These are phyloP conservation scores for Trichophyton verrucosum DNA, from an alignment of 2,329 filamentous ascomycete species.

Conservation along the genomic window DNA sequence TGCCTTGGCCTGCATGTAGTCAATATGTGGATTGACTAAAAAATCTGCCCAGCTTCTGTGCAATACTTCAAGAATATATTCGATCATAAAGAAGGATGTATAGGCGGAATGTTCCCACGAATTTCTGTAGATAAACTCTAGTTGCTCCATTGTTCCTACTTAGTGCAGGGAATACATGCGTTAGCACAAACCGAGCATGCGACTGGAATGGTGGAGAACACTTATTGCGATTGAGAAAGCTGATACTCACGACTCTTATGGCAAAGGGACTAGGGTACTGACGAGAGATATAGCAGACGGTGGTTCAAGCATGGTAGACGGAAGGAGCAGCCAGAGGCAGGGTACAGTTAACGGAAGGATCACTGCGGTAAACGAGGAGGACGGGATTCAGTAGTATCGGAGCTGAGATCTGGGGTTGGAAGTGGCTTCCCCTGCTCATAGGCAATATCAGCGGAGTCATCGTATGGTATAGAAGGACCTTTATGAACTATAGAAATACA, in stretches of 20 bases:
- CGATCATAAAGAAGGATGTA: not conserved
- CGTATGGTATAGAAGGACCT: slow-evolving; percentile 1
- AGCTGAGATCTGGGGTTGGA: not conserved
- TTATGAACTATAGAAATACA: not conserved
- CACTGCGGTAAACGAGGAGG: too few relatives aligned
- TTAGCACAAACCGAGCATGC: not conserved
- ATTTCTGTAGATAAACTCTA: not conserved
- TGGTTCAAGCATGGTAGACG: too few relatives aligned
- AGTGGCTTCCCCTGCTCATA: not conserved
- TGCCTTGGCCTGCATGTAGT: not conserved
- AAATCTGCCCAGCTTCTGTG: not conserved
- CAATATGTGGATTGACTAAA: not conserved
- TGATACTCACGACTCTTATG: too few relatives aligned
- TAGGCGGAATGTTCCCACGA: not conserved
- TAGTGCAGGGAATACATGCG: not conserved
- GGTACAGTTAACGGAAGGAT: too few relatives aligned
- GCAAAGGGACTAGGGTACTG: too few relatives aligned
- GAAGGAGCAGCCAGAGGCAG: too few relatives aligned
- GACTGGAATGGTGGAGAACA: not conserved
- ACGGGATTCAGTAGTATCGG: too few relatives aligned
- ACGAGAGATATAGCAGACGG: too few relatives aligned
- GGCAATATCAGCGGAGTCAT: not conserved
- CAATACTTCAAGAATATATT: not conserved
- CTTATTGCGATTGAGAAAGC: too few relatives aligned
- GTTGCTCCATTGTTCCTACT: not conserved